Percentiles rank a stretch among this genome's conserved stretches.
Conservation (phyloP, 495 filamentous ascomycete species). For the Xylaria longipes region DNA sequence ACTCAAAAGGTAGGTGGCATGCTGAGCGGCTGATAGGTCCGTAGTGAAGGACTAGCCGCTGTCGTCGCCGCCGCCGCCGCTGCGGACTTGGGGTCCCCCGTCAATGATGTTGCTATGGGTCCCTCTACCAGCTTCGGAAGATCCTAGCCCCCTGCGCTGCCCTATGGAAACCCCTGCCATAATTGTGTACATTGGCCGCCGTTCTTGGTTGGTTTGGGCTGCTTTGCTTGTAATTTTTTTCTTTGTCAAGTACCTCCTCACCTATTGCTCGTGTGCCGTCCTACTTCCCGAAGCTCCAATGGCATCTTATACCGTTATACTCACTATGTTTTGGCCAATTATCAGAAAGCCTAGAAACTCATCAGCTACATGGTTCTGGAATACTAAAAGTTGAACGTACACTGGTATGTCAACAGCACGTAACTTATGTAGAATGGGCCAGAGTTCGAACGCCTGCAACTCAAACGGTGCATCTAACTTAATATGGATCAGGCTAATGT, state of each 20-base stretch:
- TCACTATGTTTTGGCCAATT: not conserved
- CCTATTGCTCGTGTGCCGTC: not conserved
- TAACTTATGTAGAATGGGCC: not conserved
- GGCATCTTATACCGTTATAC: not conserved
- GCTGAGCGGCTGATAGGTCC: conserved; percentile 23
- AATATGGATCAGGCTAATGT: conserved; percentile 11
- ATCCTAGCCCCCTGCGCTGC: conserved; percentile 19
- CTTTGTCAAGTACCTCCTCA: not conserved
- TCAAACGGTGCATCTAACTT: not conserved
- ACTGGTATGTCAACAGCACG: not conserved
- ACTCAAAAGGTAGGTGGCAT: conserved; percentile 11
- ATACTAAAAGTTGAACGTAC: not conserved
- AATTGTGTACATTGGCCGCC: not conserved
- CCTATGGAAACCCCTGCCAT: conserved; percentile 22
- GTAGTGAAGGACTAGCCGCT: conserved; percentile 16
- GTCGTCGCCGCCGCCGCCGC: conserved; percentile 16
- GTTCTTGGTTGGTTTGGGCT: conserved; percentile 12
- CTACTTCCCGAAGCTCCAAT: not conserved
- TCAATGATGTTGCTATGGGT: conserved; percentile 18
- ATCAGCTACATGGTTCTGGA: not conserved
- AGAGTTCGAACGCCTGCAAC: not conserved
- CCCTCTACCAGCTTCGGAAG: conserved; percentile 6
- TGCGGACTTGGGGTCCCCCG: conserved; percentile 19
- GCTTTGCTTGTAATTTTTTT: not conserved
- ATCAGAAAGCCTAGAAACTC: not conserved